Conservation (phyloP, 208 protist genomes). For the Trypanosoma melophagium region DNA sequence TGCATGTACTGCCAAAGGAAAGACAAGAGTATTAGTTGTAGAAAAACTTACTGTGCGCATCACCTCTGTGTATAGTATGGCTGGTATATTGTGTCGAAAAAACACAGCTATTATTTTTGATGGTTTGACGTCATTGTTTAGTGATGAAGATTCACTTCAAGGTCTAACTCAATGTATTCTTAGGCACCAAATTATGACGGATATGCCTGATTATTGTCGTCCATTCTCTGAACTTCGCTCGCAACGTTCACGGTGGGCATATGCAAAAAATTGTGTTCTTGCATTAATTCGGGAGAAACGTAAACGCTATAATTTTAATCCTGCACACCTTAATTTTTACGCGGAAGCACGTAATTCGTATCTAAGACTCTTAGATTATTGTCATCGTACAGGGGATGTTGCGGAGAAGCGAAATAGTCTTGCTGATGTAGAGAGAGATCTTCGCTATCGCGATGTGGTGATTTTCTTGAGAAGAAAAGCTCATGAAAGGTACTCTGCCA, state of each 20-base stretch:
- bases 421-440: constrained; percentile 65
- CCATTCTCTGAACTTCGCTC: constrained; percentile 39
- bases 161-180: constrained; percentile 48
- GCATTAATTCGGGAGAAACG: constrained; percentile 50
- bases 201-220: constrained; percentile 57
- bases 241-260: constrained; percentile 56
- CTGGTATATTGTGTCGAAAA: constrained; percentile 43
- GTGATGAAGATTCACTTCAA: constrained; percentile 49
- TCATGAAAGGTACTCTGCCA: constrained; percentile 38
- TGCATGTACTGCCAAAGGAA: constrained; percentile 17
- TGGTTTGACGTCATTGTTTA: constrained; percentile 32
- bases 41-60: constrained; percentile 39
- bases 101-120: constrained; percentile 49
- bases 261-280: constrained; percentile 50
- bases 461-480: constrained; percentile 55
- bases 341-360: constrained; percentile 57
- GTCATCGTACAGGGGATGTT: constrained; percentile 50
- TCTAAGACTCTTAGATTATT: constrained; percentile 66
- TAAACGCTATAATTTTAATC: constrained; percentile 77
- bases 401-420: constrained; percentile 43
- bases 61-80: constrained; percentile 49
- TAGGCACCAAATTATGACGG: constrained; percentile 40
- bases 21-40: constrained; percentile 29
- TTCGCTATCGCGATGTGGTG: constrained; percentile 78
- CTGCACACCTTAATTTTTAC: constrained; percentile 71